Evolutionary conservation across 2,329 filamentous ascomycete species (phyloP).

Genomic region (Drechslerella coelobrocha): DNA sequence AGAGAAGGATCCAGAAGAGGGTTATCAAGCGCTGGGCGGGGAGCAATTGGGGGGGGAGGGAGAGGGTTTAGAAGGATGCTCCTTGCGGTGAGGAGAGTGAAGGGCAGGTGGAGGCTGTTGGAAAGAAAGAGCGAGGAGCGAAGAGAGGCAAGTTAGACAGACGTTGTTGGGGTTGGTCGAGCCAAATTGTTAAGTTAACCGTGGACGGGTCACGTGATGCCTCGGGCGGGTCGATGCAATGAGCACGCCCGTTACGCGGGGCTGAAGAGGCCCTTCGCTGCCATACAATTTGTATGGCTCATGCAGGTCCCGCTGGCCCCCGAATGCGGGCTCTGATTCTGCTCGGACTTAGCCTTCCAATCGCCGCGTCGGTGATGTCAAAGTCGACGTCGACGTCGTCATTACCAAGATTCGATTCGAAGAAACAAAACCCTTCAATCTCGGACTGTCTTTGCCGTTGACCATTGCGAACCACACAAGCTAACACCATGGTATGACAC

Average conservation of each 20-base stretch:
- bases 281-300: slow-evolving; percentile 15
- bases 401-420: no score
- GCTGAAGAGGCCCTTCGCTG: slow-evolving; percentile 21
- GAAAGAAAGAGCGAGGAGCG: slow-evolving; percentile 18
- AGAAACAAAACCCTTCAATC: no score
- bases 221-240: not conserved
- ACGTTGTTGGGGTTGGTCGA: no score
- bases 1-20: slow-evolving; percentile 25
- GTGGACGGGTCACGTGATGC: not conserved
- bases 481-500: no score
- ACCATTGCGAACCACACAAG: no score
- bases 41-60: slow-evolving; percentile 20
- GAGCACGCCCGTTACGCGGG: slow-evolving; percentile 41
- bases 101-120: slow-evolving; percentile 9
- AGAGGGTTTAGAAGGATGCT: slow-evolving; percentile 30
- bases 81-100: slow-evolving; percentile 18
- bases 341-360: not conserved
- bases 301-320: slow-evolving; percentile 28
- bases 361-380: no score
- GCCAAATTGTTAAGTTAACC: not conserved
- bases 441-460: no score
- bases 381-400: no score
- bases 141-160: not conserved
- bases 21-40: not conserved
- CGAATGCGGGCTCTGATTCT: slow-evolving; percentile 14